phyloP scores from a whole-genome alignment of 1,284 basidiomycete species.

The Marasmius fiardii region DNA sequence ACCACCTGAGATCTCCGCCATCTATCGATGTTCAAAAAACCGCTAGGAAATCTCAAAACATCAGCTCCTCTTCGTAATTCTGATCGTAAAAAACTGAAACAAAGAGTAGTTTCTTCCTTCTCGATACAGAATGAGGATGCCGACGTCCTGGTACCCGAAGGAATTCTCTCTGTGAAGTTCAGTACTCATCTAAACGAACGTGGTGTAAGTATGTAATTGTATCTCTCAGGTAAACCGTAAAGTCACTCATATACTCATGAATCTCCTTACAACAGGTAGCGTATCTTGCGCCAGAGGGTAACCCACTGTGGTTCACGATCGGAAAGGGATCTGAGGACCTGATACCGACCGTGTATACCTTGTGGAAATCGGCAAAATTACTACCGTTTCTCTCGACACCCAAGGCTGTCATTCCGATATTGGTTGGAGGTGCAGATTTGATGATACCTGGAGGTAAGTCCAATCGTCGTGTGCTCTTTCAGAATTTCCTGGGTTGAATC shows the following conservation, averaged over 20 bases:
- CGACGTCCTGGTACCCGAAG: conserved; percentile 66
- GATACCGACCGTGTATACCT: conserved; percentile 75
- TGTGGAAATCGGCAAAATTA: conserved; percentile 68
- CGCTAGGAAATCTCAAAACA: conserved; percentile 61
- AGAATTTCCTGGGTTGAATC: conserved; percentile 10
- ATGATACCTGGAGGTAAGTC: conserved; percentile 76
- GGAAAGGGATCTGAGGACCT: conserved; percentile 65
- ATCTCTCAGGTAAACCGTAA: too few species aligned
- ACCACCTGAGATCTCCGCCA: not conserved
- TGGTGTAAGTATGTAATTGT: conserved; percentile 48
- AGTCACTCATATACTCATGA: conserved; percentile 1
- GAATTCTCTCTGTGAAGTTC: conserved; percentile 64
- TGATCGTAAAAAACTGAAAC: conserved; percentile 65
- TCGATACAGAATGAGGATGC: conserved; percentile 49
- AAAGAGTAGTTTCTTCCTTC: conserved; percentile 50
- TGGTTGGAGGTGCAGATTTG: conserved; percentile 71
- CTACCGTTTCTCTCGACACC: conserved; percentile 68
- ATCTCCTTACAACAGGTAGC: conserved; percentile 38
- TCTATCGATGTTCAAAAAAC: conserved; percentile 75
- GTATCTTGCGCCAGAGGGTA: conserved; percentile 65
- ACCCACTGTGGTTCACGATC: conserved; percentile 81
- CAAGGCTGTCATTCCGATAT: conserved; percentile 44
- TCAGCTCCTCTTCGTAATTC: conserved; percentile 69
- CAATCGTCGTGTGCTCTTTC: not conserved
- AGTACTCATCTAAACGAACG: conserved; percentile 57